phyloP scores from a whole-genome alignment of 2,329 filamentous ascomycete species.

The Diaporthe australafricana region DNA sequence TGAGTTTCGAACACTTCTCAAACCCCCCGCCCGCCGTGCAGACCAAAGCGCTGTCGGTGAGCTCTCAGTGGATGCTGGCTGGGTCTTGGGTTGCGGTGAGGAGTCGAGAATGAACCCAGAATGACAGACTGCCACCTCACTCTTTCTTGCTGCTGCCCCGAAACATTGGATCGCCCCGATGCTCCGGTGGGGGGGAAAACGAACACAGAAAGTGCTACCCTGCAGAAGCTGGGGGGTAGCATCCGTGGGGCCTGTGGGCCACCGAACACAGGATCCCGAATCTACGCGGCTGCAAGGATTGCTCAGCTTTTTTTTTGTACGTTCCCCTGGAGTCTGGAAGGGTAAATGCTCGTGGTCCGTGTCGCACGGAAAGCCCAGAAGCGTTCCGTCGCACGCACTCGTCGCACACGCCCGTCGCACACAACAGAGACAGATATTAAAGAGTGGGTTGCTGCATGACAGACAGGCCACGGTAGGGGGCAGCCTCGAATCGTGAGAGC shows the following conservation, averaged over 20 bases:
- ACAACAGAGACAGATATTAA: not conserved
- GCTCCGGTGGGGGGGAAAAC: not conserved
- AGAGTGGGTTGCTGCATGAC: not conserved
- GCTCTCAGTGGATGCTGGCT: conserved; percentile 6
- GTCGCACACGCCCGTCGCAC: not conserved
- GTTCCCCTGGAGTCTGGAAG: not conserved
- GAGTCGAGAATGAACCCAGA: conserved; percentile 15
- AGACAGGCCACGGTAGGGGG: not conserved
- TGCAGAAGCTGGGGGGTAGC: conserved; percentile 28
- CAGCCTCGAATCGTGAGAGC: conserved; percentile 1
- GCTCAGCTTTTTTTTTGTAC: conserved; percentile 12
- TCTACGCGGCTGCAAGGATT: conserved; percentile 21
- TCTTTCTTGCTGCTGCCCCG: conserved; percentile 11
- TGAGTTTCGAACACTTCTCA: not conserved
- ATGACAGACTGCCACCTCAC: conserved; percentile 22
- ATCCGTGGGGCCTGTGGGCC: conserved; percentile 8
- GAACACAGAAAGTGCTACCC: conserved; percentile 14
- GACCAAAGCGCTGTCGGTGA: conserved; percentile 22
- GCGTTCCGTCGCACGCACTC: conserved; percentile 16
- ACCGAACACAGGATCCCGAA: conserved; percentile 13
- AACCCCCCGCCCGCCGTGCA: not conserved
- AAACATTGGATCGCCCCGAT: conserved; percentile 23
- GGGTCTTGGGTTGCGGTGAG: conserved; percentile 25
- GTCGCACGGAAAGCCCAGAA: conserved; percentile 31
- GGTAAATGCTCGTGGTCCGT: conserved; percentile 19